Evolutionary conservation across 1,139 yeast genomes (phyloP).

Genomic region (Kazachstania sp.): DNA sequence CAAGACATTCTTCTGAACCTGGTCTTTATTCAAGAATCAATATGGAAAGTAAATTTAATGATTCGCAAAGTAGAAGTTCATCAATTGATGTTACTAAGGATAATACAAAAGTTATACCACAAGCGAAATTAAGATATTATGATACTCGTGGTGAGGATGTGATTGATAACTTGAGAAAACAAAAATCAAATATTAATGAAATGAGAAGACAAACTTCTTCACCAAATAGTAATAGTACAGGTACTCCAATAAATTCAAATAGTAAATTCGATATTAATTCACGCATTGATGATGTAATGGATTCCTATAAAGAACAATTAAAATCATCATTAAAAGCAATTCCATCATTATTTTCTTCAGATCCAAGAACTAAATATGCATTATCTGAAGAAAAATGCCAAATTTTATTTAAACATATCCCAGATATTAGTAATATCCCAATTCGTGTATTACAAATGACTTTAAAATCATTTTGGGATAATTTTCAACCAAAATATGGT

Average conservation of each 20-base stretch:
- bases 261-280: background rate
- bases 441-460: slow-evolving; percentile 24
- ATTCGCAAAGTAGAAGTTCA: background rate
- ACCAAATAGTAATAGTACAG: background rate
- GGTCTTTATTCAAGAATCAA: background rate
- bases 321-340: slow-evolving; percentile 13
- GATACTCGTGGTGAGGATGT: slow-evolving; percentile 11
- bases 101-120: slow-evolving; percentile 4
- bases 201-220: slow-evolving; percentile 12
- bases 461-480: slow-evolving; percentile 43
- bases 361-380: slow-evolving; percentile 10
- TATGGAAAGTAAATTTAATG: background rate
- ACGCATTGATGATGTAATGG: background rate
- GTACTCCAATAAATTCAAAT: background rate
- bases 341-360: slow-evolving; percentile 17
- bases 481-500: slow-evolving; percentile 55
- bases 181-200: slow-evolving; percentile 17
- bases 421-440: slow-evolving; percentile 20
- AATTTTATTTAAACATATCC: slow-evolving; percentile 21
- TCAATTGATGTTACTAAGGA: background rate
- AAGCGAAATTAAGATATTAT: slow-evolving; percentile 7
- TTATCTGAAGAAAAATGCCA: slow-evolving; percentile 12
- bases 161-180: slow-evolving; percentile 16
- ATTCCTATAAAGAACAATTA: slow-evolving; percentile 1
- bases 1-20: background rate